phyloP scores from a whole-genome alignment of 495 filamentous ascomycete genomes.

The Hypoxylon lienhwacheense region DNA sequence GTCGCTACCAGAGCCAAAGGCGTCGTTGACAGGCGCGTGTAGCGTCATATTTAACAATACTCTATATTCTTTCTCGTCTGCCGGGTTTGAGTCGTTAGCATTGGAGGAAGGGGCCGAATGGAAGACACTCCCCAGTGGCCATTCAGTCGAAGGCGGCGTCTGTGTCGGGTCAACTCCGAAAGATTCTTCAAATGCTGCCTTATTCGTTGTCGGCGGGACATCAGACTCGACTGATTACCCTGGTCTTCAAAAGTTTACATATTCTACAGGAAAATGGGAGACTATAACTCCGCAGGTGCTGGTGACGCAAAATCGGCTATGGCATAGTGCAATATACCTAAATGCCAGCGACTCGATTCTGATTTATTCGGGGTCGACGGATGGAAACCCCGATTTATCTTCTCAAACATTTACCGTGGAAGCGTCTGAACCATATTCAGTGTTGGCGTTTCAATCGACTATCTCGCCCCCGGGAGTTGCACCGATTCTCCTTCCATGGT shows the following conservation, averaged over 20 bases:
- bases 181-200: constrained; percentile 53
- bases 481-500: constrained; percentile 80
- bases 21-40: constrained; percentile 72
- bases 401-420: constrained; percentile 76
- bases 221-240: constrained; percentile 58
- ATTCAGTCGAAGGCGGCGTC: constrained; percentile 69
- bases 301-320: constrained; percentile 67
- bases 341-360: constrained; percentile 70
- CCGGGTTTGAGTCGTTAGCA: constrained; percentile 73
- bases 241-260: constrained; percentile 84
- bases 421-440: constrained; percentile 59
- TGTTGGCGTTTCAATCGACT: constrained; percentile 55
- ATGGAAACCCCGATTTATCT: constrained; percentile 56
- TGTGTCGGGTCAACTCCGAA: constrained; percentile 73
- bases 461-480: constrained; percentile 61
- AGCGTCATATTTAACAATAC: constrained; percentile 80
- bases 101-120: constrained; percentile 71
- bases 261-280: constrained; percentile 75
- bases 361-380: constrained; percentile 75
- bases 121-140: constrained; percentile 63
- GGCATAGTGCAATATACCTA: constrained; percentile 78
- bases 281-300: constrained; percentile 55
- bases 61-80: constrained; percentile 78
- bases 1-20: constrained; percentile 65
- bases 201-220: constrained; percentile 85